Conservation (phyloP, 257 asterid genomes). For the Solanum appendiculatum region DNA sequence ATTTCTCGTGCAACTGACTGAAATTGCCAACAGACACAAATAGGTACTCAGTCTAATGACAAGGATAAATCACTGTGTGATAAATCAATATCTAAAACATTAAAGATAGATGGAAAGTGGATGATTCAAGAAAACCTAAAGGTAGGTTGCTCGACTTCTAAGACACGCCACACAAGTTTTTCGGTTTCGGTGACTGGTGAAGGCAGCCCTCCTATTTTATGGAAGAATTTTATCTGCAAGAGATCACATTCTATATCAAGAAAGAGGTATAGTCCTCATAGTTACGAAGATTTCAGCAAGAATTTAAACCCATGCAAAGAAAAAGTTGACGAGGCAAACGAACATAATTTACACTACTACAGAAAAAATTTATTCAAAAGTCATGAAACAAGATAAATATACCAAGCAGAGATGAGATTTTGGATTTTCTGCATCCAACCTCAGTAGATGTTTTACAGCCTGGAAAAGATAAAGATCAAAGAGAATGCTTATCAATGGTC, state of each 20-base stretch:
- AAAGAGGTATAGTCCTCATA: not conserved
- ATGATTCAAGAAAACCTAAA: slow-evolving; percentile 44
- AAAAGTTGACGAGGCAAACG: not conserved
- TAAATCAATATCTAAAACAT: not conserved
- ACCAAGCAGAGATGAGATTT: slow-evolving; percentile 88
- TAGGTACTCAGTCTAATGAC: not conserved
- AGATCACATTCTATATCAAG: not conserved
- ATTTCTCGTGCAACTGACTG: slow-evolving; percentile 76
- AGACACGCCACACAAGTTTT: slow-evolving; percentile 67
- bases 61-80: slow-evolving; percentile 1
- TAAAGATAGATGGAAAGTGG: not conserved
- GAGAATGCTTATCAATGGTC: not conserved
- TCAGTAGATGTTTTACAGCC: slow-evolving; percentile 78
- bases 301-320: not conserved
- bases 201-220: slow-evolving; percentile 62
- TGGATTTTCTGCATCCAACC: slow-evolving; percentile 71
- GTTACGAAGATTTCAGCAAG: not conserved
- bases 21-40: slow-evolving; percentile 8
- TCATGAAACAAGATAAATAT: slow-evolving; percentile 13
- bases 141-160: slow-evolving; percentile 70
- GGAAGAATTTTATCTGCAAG: slow-evolving; percentile 72
- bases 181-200: slow-evolving; percentile 64
- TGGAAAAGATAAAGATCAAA: slow-evolving; percentile 21
- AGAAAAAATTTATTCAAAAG: not conserved
- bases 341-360: not conserved